Percentiles rank a stretch among this genome's conserved stretches.
Conservation (phyloP, 768 basidiomycete genomes). For the Pluteus cervinus region DNA sequence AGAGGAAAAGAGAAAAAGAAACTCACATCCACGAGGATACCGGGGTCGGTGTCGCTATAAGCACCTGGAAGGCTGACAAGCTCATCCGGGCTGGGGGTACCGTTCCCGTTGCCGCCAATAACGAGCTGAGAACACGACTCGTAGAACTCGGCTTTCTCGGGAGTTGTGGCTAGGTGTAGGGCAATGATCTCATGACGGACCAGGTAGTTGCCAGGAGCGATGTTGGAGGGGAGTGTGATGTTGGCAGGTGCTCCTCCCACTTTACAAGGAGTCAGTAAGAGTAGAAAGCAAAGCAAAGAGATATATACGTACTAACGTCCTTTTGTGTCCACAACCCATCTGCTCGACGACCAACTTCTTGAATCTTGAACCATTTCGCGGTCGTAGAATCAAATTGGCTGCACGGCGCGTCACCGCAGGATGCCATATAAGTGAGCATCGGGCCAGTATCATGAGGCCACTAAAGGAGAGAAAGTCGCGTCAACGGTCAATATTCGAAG, state of each 20-base stretch:
- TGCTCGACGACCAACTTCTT: slow-evolving; percentile 26
- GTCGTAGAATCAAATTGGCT: slow-evolving; percentile 33
- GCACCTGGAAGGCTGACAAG: slow-evolving; percentile 69
- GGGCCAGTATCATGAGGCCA: slow-evolving; percentile 24
- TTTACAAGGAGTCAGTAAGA: slow-evolving; percentile 9
- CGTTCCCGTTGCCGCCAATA: slow-evolving; percentile 49
- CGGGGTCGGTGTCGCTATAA: slow-evolving; percentile 65
- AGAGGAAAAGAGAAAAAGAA: not conserved
- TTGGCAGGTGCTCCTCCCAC: slow-evolving; percentile 35
- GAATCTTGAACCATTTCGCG: slow-evolving; percentile 53
- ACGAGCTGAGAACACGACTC: slow-evolving; percentile 59
- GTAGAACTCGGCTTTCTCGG: slow-evolving; percentile 76
- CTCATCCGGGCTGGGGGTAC: slow-evolving; percentile 36
- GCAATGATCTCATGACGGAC: slow-evolving; percentile 79
- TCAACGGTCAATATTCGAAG: no score
- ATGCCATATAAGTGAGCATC: slow-evolving; percentile 30
- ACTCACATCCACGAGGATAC: slow-evolving; percentile 49
- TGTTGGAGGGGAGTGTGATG: slow-evolving; percentile 39
- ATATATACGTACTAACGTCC: not conserved
- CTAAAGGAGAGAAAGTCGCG: not conserved
- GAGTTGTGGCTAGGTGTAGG: slow-evolving; percentile 53
- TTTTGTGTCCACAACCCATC: slow-evolving; percentile 13
- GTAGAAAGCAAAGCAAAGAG: not conserved
- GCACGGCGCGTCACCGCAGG: slow-evolving; percentile 37
- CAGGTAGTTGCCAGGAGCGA: slow-evolving; percentile 68